Evolutionary conservation across 2,329 filamentous ascomycete species (phyloP), one percentile per base, ranked within the genome.

Genomic region (Fusarium nematophilum): DNA sequence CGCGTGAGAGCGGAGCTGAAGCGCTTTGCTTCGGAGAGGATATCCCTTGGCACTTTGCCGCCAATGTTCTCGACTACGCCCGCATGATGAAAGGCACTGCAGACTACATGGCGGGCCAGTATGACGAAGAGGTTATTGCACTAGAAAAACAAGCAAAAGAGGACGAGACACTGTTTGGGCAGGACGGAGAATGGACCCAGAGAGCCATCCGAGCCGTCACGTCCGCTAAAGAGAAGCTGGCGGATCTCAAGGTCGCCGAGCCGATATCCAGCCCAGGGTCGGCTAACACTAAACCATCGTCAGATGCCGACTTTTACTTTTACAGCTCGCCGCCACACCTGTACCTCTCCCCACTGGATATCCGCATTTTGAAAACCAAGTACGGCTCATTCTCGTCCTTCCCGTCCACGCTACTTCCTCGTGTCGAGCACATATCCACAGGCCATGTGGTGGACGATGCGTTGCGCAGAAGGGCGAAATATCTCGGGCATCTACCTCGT

Each of bases 1-100:
- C 95, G 9, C 86, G 90, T 62, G 94, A 97, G 73, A 88, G 90
- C 3, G 83, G 83, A 5, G 86, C 87, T 3, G 90, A 95, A 63
- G 82, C 86, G 3, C 80, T 92, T 23, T 83, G 84, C 25, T 83
- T 86, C 15, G 86, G 85, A 8, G 88, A 94, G 44, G 90, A 93
- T 68, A 86, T 98, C 29, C 95, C 95, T 0, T 99, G 95, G 95
- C 92, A 96, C 73, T 93, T 95, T 76, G 92, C 92, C 6, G 93
- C 92, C 9, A 96, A 97, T 68, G 93, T 97, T 29, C 84, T 96
- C 72, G 95, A 99, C 72, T 99, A 97, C 75, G 92, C 93, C 13
- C 87, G 93, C 31, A 90, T 98, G 50, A 97, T 99, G 91, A 96
- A 94, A 72, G 95, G 93, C 6, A 94, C 92, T 5, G 87, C 90